Percentiles rank a stretch among this genome's conserved stretches.
Evolutionary conservation across 176 grass and related monocot genomes (phyloP).

Genomic region (Olyra latifolia): DNA sequence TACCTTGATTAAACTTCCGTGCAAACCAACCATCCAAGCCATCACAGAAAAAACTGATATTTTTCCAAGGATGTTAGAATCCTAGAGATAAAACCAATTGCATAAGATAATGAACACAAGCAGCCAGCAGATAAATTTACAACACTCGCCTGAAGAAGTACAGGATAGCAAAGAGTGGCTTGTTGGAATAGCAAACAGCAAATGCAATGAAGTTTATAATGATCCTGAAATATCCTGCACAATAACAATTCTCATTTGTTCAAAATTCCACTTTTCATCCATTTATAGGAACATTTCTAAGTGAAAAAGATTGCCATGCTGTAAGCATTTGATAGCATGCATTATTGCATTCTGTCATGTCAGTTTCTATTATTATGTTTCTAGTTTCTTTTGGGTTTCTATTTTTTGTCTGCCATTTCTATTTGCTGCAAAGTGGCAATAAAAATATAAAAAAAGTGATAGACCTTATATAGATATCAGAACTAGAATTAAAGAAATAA

Average conservation of each 20-base stretch:
- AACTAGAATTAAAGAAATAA: background rate
- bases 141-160: slow-evolving; percentile 73
- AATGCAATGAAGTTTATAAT: slow-evolving; percentile 90
- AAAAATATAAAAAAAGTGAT: background rate
- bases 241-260: background rate
- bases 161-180: slow-evolving; percentile 72
- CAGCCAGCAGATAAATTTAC: background rate
- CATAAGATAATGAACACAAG: background rate
- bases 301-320: background rate
- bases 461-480: background rate
- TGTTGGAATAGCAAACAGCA: slow-evolving; percentile 68
- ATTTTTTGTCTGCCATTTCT: background rate
- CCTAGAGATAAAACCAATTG: background rate
- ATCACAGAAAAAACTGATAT: slow-evolving; percentile 72
- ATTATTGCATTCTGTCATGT: background rate
- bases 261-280: background rate
- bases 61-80: slow-evolving; percentile 39
- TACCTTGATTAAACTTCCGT: slow-evolving; percentile 72
- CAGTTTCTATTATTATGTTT: background rate
- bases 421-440: background rate
- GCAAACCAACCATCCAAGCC: slow-evolving; percentile 84
- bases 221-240: slow-evolving; percentile 78
- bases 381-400: background rate
- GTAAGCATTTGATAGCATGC: background rate
- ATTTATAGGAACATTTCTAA: background rate